These are phyloP conservation scores for Fomitopsis pulvina DNA, from an alignment of 768 basidiomycete species.

Conservation along the genomic window DNA sequence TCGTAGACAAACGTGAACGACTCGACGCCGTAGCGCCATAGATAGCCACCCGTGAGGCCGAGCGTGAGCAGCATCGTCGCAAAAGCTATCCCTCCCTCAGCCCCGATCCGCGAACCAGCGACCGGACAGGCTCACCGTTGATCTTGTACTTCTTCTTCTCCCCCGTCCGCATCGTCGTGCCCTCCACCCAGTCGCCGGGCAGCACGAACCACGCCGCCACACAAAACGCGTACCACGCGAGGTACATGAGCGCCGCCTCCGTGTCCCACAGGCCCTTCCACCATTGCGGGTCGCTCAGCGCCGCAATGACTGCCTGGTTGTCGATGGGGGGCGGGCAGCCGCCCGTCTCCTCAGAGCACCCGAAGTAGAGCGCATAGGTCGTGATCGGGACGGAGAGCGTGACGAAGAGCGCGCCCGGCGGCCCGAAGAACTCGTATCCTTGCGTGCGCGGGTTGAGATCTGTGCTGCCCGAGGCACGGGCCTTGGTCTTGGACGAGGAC, in stretches of 20 bases:
- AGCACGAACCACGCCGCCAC: slow-evolving; percentile 76
- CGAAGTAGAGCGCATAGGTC: slow-evolving; percentile 72
- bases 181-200: slow-evolving; percentile 44
- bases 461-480: slow-evolving; percentile 2
- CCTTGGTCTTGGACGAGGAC: slow-evolving; percentile 13
- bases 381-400: slow-evolving; percentile 63
- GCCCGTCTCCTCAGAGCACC: slow-evolving; percentile 63
- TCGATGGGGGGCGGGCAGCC: slow-evolving; percentile 58
- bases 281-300: slow-evolving; percentile 46
- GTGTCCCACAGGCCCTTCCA: slow-evolving; percentile 82
- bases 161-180: slow-evolving; percentile 55
- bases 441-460: slow-evolving; percentile 58
- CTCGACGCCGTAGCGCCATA: slow-evolving; percentile 68
- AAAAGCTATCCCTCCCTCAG: slow-evolving; percentile 49
- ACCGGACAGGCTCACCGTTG: slow-evolving; percentile 60
- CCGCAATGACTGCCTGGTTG: slow-evolving; percentile 33
- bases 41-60: slow-evolving; percentile 61
- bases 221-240: slow-evolving; percentile 88
- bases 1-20: slow-evolving; percentile 89
- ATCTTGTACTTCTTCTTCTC: slow-evolving; percentile 83
- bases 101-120: background rate
- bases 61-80: slow-evolving; percentile 79
- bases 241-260: slow-evolving; percentile 67
- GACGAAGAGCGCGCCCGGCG: slow-evolving; percentile 67
- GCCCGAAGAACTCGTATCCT: slow-evolving; percentile 78